These are phyloP conservation scores for Plasmodium billcollinsi DNA, from an alignment of 169 alveolate species.

Conservation along the genomic window DNA sequence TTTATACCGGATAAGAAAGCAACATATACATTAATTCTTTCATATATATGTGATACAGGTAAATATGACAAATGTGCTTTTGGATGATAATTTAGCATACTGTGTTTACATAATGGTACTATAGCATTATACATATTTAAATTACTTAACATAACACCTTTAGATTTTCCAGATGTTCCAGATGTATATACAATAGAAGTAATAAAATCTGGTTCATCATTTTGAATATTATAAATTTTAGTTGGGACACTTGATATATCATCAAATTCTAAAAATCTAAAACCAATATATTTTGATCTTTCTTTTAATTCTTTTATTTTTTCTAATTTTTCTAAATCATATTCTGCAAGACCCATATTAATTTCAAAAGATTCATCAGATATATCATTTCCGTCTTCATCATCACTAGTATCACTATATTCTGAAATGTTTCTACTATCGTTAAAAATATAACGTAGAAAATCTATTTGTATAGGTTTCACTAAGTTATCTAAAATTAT, in stretches of 20 bases:
- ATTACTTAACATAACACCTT: conserved; percentile 96
- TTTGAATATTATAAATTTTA: not conserved
- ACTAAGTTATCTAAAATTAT: conserved; percentile 22
- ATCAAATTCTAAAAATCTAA: not conserved
- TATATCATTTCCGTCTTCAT: not conserved
- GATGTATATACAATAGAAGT: conserved; percentile 96
- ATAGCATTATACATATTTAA: conserved; percentile 49
- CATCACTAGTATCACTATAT: not conserved
- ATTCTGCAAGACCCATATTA: no score
- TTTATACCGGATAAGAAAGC: conserved; percentile 7
- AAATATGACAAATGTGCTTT: conserved; percentile 91
- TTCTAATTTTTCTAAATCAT: conserved; percentile 1
- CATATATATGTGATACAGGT: conserved; percentile 97
- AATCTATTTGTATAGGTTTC: not conserved
- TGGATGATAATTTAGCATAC: not conserved
- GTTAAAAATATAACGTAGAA: no score
- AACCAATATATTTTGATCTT: not conserved
- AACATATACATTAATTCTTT: conserved; percentile 87
- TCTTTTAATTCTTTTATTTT: conserved; percentile 5
- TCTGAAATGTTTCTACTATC: no score
- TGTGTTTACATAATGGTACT: not conserved
- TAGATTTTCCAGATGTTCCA: conserved; percentile 99
- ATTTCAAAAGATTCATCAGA: not conserved
- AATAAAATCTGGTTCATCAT: conserved; percentile 83
- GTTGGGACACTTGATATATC: not conserved